Percentiles rank a stretch among this genome's conserved stretches.
These are phyloP conservation scores for Trichoderma gracile DNA, from an alignment of 2,329 filamentous ascomycete species.

Conservation along the genomic window DNA sequence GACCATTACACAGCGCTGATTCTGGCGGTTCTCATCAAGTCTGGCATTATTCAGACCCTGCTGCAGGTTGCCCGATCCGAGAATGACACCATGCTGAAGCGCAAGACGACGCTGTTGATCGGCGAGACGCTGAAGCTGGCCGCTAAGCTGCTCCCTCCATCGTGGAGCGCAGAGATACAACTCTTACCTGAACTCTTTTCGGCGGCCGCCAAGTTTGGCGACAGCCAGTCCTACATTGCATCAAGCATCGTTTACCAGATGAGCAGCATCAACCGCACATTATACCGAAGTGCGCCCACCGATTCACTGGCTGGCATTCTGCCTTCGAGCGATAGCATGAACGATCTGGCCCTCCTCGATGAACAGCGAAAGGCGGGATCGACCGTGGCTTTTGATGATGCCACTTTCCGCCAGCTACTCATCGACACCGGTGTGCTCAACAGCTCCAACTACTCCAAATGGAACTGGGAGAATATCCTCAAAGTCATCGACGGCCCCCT, in stretches of 20 bases:
- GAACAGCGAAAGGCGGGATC: conserved; percentile 56
- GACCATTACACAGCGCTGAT: conserved; percentile 92
- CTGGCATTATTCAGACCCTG: conserved; percentile 67
- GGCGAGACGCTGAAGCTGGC: conserved; percentile 90
- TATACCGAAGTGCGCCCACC: conserved; percentile 73
- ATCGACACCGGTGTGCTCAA: conserved; percentile 83
- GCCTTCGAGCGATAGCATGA: conserved; percentile 48
- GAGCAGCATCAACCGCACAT: conserved; percentile 90
- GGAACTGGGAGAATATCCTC: conserved; percentile 95
- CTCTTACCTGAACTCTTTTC: conserved; percentile 83
- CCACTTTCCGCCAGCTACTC: conserved; percentile 63
- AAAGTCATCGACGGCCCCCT: conserved; percentile 91
- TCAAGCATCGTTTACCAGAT: conserved; percentile 96
- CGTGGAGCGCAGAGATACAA: conserved; percentile 82
- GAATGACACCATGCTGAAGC: conserved; percentile 69
- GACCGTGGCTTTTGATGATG: conserved; percentile 56
- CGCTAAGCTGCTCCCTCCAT: conserved; percentile 77
- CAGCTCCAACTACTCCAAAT: conserved; percentile 89
- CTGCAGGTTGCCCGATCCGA: conserved; percentile 67
- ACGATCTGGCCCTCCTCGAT: conserved; percentile 53
- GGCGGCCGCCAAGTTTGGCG: conserved; percentile 69
- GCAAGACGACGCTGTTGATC: conserved; percentile 87
- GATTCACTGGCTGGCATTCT: conserved; percentile 42
- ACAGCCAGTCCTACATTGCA: conserved; percentile 74
- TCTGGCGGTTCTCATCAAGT: conserved; percentile 79